Base-by-base conservation (phyloP, 768 basidiomycete genomes). In the Hygrophorus russula region DNA sequence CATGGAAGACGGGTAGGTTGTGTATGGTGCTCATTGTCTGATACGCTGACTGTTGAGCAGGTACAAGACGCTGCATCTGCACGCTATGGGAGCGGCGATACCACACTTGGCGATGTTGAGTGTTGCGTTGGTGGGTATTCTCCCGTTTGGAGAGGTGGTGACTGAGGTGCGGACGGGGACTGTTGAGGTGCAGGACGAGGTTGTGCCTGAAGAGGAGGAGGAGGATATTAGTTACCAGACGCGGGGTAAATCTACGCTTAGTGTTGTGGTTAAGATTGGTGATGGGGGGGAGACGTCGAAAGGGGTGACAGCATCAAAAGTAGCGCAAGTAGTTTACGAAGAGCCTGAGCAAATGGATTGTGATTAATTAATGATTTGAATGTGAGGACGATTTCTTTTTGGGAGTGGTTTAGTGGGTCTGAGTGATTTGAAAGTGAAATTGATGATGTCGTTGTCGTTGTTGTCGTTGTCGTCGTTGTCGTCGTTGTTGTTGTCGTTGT, bases 81-180 rank as follows among this genome's bases (percentile, higher is more conserved):
- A 73, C 46, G 90, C 86, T 5, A 82, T 92, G 78, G 90, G 88
- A 18, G 90, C 90, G 4, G 88, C 91, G 1, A 91, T 93, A 45
- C 88, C 90, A 2, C 80, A 80, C 52, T 74, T 89, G 17, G 61
- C 83, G 20, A 76, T 77, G 37, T 68, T 94, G 11, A 63, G 73
- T 10, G 71, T 80, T 4, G 80, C 86, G 15, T 67, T 92, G 20
- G 84, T 87, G 0, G 67, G 72, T 2, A 77, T 82, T 38, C 68
- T 93, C 9, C 85, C 87, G 0, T 86, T 75, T 53, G 51, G 74
- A 0, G 57, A 62, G 30, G 72, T 76, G 38, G 82, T 87, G 44
- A 74, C 87, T 4, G 71, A 80, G 44, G 64, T 82, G 11, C 66
- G 65, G 6, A 90, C 87, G 0, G 80, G 80, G 4, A 82, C 84